Evolutionary conservation across 2,329 filamentous ascomycete genomes (phyloP).

Genomic region (Pseudopyricularia cyperi): DNA sequence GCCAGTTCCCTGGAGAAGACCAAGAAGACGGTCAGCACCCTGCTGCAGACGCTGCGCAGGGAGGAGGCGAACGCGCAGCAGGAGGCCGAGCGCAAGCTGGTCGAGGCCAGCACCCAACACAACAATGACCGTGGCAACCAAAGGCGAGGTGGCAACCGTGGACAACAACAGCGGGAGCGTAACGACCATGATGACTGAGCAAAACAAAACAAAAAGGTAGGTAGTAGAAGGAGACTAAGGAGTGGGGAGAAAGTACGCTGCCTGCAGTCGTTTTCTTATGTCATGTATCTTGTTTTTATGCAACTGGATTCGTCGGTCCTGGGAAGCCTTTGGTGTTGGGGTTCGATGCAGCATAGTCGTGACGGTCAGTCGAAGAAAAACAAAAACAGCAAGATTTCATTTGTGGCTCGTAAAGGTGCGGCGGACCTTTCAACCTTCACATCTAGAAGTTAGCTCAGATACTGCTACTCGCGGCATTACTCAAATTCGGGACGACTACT

Average conservation of each 20-base stretch:
- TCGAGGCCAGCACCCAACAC: slow-evolving; percentile 15
- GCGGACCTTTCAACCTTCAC: too few relatives aligned
- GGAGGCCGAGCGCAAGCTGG: slow-evolving; percentile 52
- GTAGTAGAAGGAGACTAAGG: background rate
- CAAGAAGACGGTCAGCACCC: slow-evolving; percentile 67
- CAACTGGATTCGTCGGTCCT: background rate
- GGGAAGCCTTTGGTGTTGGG: background rate
- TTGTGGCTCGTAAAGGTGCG: too few relatives aligned
- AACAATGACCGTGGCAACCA: slow-evolving; percentile 10
- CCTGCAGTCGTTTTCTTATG: background rate
- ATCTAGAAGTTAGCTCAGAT: too few relatives aligned
- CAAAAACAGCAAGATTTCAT: too few relatives aligned
- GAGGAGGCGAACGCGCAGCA: slow-evolving; percentile 69
- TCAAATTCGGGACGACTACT: background rate
- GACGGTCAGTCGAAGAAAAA: background rate
- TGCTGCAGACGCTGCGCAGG: slow-evolving; percentile 63
- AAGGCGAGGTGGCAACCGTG: slow-evolving; percentile 6
- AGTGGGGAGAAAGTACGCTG: too few relatives aligned
- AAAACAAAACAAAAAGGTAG: background rate
- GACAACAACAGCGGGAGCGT: slow-evolving; percentile 15
- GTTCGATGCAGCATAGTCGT: background rate
- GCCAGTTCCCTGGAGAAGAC: slow-evolving; percentile 83
- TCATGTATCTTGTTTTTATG: background rate
- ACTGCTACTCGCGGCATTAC: too few relatives aligned
- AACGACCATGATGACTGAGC: slow-evolving; percentile 44